phyloP scores from a whole-genome alignment of 148 eudicot genomes.

The Cornus florida region DNA sequence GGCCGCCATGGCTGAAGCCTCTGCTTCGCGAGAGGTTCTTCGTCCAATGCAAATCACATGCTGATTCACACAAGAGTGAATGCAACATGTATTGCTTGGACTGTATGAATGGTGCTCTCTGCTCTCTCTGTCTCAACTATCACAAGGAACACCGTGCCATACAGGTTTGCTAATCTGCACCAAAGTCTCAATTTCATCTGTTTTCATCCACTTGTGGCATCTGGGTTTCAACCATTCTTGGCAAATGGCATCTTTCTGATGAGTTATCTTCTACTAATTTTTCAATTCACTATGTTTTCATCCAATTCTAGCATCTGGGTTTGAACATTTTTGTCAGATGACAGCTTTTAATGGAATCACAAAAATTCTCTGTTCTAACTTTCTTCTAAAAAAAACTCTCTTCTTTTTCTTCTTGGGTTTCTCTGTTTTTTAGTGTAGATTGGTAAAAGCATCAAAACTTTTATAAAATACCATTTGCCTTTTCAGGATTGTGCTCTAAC shows the following conservation, averaged over 20 bases:
- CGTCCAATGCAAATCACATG: slow-evolving; percentile 67
- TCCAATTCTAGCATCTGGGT: neutral
- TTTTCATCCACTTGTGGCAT: slow-evolving; percentile 4
- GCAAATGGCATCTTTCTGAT: neutral
- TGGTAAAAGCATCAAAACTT: neutral
- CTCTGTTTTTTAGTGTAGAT: neutral
- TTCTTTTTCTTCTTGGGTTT: neutral
- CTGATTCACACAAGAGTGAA: slow-evolving; percentile 85
- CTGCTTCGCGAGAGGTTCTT: slow-evolving; percentile 64
- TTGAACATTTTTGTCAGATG: neutral
- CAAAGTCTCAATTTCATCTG: neutral
- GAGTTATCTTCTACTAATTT: no score
- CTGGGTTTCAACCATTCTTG: neutral
- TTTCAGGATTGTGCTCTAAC: no score
- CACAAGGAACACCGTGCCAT: slow-evolving; percentile 76
- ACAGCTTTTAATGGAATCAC: neutral
- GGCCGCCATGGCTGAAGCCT: slow-evolving; percentile 90
- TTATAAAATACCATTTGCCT: no score
- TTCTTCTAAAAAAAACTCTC: neutral
- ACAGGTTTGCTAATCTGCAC: slow-evolving; percentile 46
- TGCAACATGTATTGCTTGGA: slow-evolving; percentile 94
- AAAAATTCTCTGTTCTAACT: neutral
- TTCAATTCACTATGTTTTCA: no score
- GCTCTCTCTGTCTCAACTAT: slow-evolving; percentile 64
- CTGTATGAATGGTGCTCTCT: slow-evolving; percentile 73